Evolutionary conservation across 257 asterid species (phyloP), one percentile per base, ranked within the genome.

Genomic region (Solanum acaule): DNA sequence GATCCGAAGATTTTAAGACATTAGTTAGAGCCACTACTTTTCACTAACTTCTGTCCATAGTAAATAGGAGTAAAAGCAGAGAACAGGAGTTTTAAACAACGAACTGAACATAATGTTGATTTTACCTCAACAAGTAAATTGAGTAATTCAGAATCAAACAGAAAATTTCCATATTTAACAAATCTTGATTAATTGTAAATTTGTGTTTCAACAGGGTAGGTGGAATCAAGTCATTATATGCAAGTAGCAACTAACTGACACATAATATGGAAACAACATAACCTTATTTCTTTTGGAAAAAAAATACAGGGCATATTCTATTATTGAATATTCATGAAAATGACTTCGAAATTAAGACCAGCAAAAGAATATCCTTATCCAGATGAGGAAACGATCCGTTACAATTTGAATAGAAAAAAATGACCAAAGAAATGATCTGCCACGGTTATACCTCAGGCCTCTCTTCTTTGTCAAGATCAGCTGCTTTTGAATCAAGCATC

Each of bases 401-500:
- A 76, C 20, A 12, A 27, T 38, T 38, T 76, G 33, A 76, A 78
- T 42, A 77, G 84, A n/a, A 77, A 9, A 77, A 75, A 75, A 75
- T 22, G 29, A 37, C 33, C 75, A 13, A 77, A 2, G 44, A 75
- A 75, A 22, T 22, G 5, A 37, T 68, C 37, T 4, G 3, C 3
- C 33, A 42, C 34, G 16, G 37, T 40, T 22, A 88, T 90, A 97
- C 99, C 93, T 97, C 99, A 46, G 98, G 98, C 93, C 98, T 94
- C 90, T 96, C 99, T 92, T 97, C 99, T 91, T 94, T 97, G 91
- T 97, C 99, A 46, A 97, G 99, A 92, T 95, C 98, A 87, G 96
- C 92, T 7, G 99, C 99, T 89, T 93, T 94, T 88, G 99, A 96
- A 86, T 96, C 99, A 88, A 96, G 99, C 99, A 97, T 97, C 99